phyloP scores from a whole-genome alignment of 768 basidiomycete species.

The Dentipellis sp. region DNA sequence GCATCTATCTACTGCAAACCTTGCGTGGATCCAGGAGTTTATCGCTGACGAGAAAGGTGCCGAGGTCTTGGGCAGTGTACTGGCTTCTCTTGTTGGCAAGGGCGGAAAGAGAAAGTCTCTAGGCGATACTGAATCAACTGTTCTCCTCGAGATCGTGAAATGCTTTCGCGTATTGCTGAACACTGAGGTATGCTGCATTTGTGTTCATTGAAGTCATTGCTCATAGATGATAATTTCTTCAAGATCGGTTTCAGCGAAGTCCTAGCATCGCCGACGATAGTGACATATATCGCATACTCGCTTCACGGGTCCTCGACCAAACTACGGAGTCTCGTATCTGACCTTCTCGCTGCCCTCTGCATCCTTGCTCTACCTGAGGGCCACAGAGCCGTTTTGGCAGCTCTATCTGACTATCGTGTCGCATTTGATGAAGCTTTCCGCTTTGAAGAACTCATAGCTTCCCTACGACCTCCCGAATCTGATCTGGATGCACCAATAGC shows the following conservation, averaged over 20 bases:
- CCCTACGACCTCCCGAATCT: constrained; percentile 45
- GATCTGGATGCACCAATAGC: constrained; percentile 25
- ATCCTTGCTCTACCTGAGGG: constrained; percentile 64
- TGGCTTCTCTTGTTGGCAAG: constrained; percentile 57
- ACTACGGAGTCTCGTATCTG: constrained; percentile 58
- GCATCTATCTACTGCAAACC: constrained; percentile 73
- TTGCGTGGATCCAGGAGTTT: constrained; percentile 75
- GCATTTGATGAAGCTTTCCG: constrained; percentile 66
- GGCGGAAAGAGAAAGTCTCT: constrained; percentile 51
- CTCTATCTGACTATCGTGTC: constrained; percentile 73
- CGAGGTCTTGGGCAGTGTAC: constrained; percentile 44
- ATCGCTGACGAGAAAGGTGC: constrained; percentile 58
- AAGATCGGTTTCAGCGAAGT: constrained; percentile 70
- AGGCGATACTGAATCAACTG: constrained; percentile 56
- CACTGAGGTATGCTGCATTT: constrained; percentile 52
- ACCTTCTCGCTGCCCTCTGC: constrained; percentile 80
- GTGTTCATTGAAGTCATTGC: too few relatives aligned
- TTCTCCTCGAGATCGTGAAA: constrained; percentile 66
- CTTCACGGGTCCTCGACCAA: constrained; percentile 61
- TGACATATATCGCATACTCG: constrained; percentile 66
- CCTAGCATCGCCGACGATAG: constrained; percentile 48
- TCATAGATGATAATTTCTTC: not conserved
- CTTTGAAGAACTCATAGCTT: constrained; percentile 66
- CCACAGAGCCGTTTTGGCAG: constrained; percentile 63
- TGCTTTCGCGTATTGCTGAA: constrained; percentile 80